Conservation (phyloP, 331 rosid genomes). For the Erythrophleum ivorense region DNA sequence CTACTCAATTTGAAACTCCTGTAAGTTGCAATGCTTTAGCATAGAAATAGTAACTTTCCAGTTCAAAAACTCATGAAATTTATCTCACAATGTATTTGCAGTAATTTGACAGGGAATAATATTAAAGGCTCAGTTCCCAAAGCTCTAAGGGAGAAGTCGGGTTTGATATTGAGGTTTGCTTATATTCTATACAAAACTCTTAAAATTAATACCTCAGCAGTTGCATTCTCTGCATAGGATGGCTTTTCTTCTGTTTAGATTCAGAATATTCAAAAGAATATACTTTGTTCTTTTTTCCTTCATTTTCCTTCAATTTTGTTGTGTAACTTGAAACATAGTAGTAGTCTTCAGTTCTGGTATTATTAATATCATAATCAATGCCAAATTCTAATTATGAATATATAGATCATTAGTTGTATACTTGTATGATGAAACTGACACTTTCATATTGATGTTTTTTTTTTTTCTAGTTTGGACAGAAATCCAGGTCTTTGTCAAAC, state of each 20-base stretch:
- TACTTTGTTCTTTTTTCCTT: neutral
- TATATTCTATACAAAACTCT: neutral
- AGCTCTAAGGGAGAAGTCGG: conserved; percentile 23
- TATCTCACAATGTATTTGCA: conserved; percentile 16
- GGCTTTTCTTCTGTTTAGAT: neutral
- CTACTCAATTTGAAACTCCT: conserved; percentile 45
- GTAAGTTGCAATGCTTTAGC: conserved; percentile 28
- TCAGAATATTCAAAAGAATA: too few relatives aligned
- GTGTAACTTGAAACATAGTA: too few relatives aligned
- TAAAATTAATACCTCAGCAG: neutral
- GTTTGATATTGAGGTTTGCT: conserved; percentile 32
- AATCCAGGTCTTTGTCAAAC: neutral
- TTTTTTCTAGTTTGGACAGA: neutral
- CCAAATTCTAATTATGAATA: neutral
- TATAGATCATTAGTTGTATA: neutral
- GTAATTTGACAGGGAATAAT: conserved; percentile 43
- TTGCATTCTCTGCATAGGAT: neutral
- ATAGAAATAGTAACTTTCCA: neutral
- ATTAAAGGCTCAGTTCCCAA: conserved; percentile 31
- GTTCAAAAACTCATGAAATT: neutral
- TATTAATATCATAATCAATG: too few relatives aligned
- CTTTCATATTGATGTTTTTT: neutral
- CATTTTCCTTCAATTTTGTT: neutral
- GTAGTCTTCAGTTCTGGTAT: neutral
- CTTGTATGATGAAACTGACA: neutral